Evolutionary conservation across 208 protist genomes (phyloP).

Genomic region (Borovskyia barvae): DNA sequence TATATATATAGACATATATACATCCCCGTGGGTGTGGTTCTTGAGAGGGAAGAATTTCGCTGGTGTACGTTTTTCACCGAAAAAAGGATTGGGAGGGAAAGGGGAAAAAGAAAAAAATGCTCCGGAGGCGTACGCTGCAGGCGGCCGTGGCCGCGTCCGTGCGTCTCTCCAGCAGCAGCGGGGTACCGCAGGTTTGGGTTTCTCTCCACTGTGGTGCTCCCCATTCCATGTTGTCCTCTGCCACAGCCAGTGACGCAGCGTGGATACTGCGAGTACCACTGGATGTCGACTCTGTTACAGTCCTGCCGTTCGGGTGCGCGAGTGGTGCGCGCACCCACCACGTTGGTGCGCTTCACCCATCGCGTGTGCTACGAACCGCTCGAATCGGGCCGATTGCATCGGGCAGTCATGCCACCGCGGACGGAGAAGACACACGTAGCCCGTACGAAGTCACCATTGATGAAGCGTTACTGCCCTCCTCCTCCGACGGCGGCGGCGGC

Average conservation of each 20-base stretch:
- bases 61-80: background rate
- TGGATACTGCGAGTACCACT: constrained; percentile 16
- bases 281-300: background rate
- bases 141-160: background rate
- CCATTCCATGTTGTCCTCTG: background rate
- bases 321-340: too few relatives aligned
- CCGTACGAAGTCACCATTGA: constrained; percentile 25
- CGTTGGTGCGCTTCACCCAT: constrained; percentile 10
- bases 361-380: constrained; percentile 7
- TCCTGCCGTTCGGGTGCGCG: too few relatives aligned
- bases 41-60: background rate
- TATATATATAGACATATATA: background rate
- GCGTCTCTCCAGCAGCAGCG: background rate
- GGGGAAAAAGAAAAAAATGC: too few relatives aligned
- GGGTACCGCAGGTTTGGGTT: constrained; percentile 7
- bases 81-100: background rate
- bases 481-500: background rate
- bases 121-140: constrained; percentile 12
- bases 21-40: background rate
- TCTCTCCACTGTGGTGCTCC: background rate
- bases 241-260: background rate
- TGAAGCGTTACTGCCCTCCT: constrained; percentile 11
- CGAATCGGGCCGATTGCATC: background rate
- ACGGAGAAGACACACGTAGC: background rate
- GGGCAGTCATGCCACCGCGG: background rate